phyloP scores from a whole-genome alignment of 2,329 filamentous ascomycete genomes.

The Pseudocercospora macadamiae region DNA sequence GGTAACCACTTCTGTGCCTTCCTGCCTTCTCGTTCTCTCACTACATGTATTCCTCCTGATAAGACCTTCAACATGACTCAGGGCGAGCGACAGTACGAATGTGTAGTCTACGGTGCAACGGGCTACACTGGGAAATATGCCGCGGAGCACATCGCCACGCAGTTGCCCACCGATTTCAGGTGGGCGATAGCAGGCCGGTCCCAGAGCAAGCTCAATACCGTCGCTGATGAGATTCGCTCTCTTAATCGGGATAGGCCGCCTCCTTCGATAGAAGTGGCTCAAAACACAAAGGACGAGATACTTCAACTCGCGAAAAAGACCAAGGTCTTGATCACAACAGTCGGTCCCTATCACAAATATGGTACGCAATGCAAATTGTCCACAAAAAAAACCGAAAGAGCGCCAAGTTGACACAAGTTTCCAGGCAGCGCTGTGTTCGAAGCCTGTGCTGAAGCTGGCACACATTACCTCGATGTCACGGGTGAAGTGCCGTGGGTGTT shows the following conservation, averaged over 20 bases:
- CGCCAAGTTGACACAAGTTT: background rate
- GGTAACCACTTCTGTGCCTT: slow-evolving; percentile 11
- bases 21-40: background rate
- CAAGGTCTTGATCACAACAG: slow-evolving; percentile 61
- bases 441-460: slow-evolving; percentile 66
- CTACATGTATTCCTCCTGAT: background rate
- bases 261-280: slow-evolving; percentile 63
- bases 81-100: slow-evolving; percentile 59
- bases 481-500: slow-evolving; percentile 59
- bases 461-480: slow-evolving; percentile 69
- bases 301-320: slow-evolving; percentile 58
- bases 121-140: slow-evolving; percentile 83
- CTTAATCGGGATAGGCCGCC: slow-evolving; percentile 70
- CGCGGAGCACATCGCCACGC: slow-evolving; percentile 72
- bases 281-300: slow-evolving; percentile 56
- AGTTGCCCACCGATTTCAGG: slow-evolving; percentile 74
- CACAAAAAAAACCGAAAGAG: too few relatives aligned
- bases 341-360: slow-evolving; percentile 67
- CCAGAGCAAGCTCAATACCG: slow-evolving; percentile 68
- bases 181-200: slow-evolving; percentile 90
- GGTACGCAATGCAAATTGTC: slow-evolving; percentile 31
- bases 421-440: slow-evolving; percentile 62
- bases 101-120: slow-evolving; percentile 68
- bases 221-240: slow-evolving; percentile 68
- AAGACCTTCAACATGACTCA: slow-evolving; percentile 41